These are phyloP conservation scores for Fusarium torreyae DNA, from an alignment of 2,329 filamentous ascomycete species.

Conservation along the genomic window DNA sequence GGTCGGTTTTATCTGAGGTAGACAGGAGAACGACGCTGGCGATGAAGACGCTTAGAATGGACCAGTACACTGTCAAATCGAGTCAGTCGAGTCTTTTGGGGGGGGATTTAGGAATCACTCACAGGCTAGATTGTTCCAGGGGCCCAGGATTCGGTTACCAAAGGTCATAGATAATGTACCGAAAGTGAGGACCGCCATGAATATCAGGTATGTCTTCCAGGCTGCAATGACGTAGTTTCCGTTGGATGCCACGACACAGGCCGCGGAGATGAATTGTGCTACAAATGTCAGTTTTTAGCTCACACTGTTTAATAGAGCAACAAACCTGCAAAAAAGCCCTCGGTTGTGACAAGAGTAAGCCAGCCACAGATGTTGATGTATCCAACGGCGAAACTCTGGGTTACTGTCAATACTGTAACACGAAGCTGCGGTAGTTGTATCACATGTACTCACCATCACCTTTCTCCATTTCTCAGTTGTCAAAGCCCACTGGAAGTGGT, in stretches of 20 bases:
- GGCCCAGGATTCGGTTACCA: slow-evolving; percentile 58
- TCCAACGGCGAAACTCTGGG: slow-evolving; percentile 60
- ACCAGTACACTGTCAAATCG: slow-evolving; percentile 56
- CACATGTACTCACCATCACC: slow-evolving; percentile 49
- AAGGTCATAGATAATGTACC: slow-evolving; percentile 56
- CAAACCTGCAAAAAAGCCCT: slow-evolving; percentile 60
- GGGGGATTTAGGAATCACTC: slow-evolving; percentile 2
- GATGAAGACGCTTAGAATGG: slow-evolving; percentile 59
- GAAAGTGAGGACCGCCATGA: slow-evolving; percentile 50
- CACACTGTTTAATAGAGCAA: rapidly evolving
- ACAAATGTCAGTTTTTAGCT: not conserved
- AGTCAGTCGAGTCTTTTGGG: not conserved
- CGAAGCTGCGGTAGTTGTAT: rapidly evolving
- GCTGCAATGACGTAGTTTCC: slow-evolving; percentile 55
- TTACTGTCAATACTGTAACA: not conserved
- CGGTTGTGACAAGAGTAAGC: slow-evolving; percentile 61
- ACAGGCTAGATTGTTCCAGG: slow-evolving; percentile 61
- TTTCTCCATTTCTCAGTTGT: slow-evolving; percentile 58
- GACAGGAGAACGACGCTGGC: slow-evolving; percentile 61
- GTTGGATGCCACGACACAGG: slow-evolving; percentile 57
- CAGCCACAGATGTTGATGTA: slow-evolving; percentile 63
- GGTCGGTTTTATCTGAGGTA: slow-evolving; percentile 58
- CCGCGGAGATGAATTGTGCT: slow-evolving; percentile 62
- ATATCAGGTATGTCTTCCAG: slow-evolving; percentile 62
- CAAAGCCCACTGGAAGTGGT: slow-evolving; percentile 61